Evolutionary conservation across 495 filamentous ascomycete species (phyloP).

Genomic region (Penicillium lividum): DNA sequence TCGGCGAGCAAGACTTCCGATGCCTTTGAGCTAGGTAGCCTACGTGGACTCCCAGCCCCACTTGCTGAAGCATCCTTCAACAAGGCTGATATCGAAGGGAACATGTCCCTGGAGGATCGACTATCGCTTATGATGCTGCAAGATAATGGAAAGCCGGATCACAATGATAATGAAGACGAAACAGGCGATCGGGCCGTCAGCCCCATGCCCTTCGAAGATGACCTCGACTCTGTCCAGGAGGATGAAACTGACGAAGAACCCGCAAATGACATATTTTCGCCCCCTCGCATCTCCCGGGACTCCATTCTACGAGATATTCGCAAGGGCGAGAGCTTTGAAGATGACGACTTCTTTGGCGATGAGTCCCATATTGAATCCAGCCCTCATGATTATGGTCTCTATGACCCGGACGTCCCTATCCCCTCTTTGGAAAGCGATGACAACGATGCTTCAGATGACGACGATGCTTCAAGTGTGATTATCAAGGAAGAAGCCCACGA

Average conservation of each 20-base stretch:
- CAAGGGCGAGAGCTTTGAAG: conserved; percentile 59
- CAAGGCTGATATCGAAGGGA: conserved; percentile 69
- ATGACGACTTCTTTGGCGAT: conserved; percentile 57
- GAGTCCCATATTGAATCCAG: conserved; percentile 59
- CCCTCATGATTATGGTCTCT: conserved; percentile 50
- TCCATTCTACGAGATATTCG: conserved; percentile 89
- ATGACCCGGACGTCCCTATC: conserved; percentile 86
- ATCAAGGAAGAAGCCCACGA: conserved; percentile 67
- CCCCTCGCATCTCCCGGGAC: conserved; percentile 85
- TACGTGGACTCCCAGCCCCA: conserved; percentile 64
- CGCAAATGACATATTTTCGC: conserved; percentile 33
- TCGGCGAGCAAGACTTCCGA: conserved; percentile 56
- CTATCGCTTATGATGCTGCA: conserved; percentile 80
- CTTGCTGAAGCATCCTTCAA: conserved; percentile 61
- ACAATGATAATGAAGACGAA: conserved; percentile 8
- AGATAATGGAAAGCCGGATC: conserved; percentile 41
- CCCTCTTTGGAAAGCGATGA: conserved; percentile 68
- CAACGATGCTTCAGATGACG: conserved; percentile 56
- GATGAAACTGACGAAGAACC: not conserved
- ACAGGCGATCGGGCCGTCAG: conserved; percentile 6
- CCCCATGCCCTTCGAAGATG: not conserved
- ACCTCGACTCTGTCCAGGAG: not conserved
- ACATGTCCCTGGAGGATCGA: conserved; percentile 79
- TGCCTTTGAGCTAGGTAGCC: conserved; percentile 63
- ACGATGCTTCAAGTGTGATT: conserved; percentile 60